Conservation (phyloP, 441 rosid genomes). For the Arabidopsis lyrata region DNA sequence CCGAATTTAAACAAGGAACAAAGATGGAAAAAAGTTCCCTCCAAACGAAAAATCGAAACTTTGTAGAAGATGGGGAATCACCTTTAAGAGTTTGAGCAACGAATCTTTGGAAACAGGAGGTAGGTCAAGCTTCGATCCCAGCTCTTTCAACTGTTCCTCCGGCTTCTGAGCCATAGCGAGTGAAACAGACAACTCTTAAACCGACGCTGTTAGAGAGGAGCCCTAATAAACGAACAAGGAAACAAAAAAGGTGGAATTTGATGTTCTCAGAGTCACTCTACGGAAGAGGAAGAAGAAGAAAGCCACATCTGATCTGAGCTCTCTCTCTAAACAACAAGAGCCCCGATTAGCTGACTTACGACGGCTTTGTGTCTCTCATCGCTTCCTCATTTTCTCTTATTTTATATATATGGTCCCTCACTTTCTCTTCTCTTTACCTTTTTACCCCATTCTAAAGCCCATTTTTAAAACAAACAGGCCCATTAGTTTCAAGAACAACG, state of each 20-base stretch:
- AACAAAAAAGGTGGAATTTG: neutral
- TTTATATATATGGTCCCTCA: conserved; percentile 34
- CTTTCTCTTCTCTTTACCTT: conserved; percentile 17
- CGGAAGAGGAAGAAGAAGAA: conserved; percentile 37
- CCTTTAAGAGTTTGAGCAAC: conserved; percentile 90
- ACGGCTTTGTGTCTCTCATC: conserved; percentile 45
- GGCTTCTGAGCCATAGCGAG: conserved; percentile 69
- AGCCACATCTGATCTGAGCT: conserved; percentile 44
- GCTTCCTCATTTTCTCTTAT: conserved; percentile 26
- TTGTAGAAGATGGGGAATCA: conserved; percentile 37
- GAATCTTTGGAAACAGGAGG: conserved; percentile 84
- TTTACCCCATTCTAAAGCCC: conserved; percentile 20
- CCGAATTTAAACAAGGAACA: conserved; percentile 38
- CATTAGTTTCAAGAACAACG: no score
- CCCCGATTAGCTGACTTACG: conserved; percentile 47
- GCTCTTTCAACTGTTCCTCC: conserved; percentile 72
- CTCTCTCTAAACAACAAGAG: no score
- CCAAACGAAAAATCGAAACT: conserved; percentile 24
- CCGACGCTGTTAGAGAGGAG: neutral
- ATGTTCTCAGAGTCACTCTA: conserved; percentile 40
- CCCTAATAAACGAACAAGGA: conserved; percentile 15
- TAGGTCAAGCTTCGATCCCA: conserved; percentile 91
- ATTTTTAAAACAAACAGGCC: neutral
- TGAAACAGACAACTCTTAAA: conserved; percentile 25
- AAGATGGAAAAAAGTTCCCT: conserved; percentile 15